Evolutionary conservation across 106 monocot species (phyloP), one percentile per base, ranked within the genome.

Genomic region (Amphibolis antarctica): DNA sequence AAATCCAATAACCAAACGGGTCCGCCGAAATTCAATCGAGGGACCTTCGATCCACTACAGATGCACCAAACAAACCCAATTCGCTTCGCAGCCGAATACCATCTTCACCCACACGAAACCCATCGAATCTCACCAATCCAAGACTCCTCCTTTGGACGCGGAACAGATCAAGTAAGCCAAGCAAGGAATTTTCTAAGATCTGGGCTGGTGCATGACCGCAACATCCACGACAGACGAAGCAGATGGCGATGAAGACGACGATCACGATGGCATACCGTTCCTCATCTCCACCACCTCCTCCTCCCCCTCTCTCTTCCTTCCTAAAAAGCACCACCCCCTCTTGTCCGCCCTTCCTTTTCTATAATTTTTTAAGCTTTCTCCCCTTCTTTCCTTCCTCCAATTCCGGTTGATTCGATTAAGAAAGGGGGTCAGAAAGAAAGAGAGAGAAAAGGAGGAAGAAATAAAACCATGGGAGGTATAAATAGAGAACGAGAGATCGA

Each of bases 51-150:
- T n/a, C n/a, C n/a, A n/a, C n/a, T n/a, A n/a, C n/a, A n/a, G n/a
- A n/a, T n/a, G n/a, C n/a, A n/a, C n/a, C n/a, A n/a, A n/a, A n/a
- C n/a, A n/a, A n/a, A n/a, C n/a, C n/a, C n/a, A n/a, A n/a, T n/a
- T n/a, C n/a, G n/a, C n/a, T n/a, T n/a, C n/a, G n/a, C n/a, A n/a
- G n/a, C n/a, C n/a, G n/a, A n/a, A n/a, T n/a, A n/a, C n/a, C n/a
- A n/a, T n/a, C n/a, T n/a, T n/a, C n/a, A n/a, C n/a, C n/a, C n/a
- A n/a, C n/a, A n/a, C n/a, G n/a, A n/a, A n/a, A n/a, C n/a, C n/a
- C n/a, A 30, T 17, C 9, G 15, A 22, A 54, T 22, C 64, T 65
- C 64, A 65, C 66, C 66, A 52, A 66, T 31, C 66, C 17, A 50
- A 53, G 66, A 52, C 10, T 1, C 29, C 1, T 10, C 53, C 53